Conservation (phyloP, 1,284 basidiomycete genomes). For the Rhodotorula sp. region DNA sequence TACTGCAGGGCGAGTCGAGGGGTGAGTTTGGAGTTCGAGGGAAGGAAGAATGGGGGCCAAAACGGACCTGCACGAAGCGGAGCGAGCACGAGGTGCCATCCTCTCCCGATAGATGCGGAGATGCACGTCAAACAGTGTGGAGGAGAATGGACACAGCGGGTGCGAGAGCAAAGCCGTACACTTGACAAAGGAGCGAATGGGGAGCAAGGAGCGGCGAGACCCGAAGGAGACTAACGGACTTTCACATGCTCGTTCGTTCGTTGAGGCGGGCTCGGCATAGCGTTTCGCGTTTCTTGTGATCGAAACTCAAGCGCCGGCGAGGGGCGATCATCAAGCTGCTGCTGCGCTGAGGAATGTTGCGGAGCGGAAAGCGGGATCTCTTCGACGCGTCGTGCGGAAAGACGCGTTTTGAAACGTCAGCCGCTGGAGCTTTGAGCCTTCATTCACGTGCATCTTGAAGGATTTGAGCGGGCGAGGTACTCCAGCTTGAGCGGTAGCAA, state of each 20-base stretch:
- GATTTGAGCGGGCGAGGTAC: too few relatives aligned
- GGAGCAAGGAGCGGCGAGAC: neutral
- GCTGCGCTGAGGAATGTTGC: neutral
- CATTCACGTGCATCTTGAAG: too few relatives aligned
- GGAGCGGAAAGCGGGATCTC: neutral
- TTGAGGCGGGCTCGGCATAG: neutral
- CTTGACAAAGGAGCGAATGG: neutral
- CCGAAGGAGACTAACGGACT: neutral
- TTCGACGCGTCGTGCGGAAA: neutral
- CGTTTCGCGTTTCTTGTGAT: neutral
- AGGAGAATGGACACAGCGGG: too few relatives aligned
- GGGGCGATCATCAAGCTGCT: neutral
- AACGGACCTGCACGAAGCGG: slow-evolving; percentile 7
- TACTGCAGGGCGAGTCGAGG: neutral
- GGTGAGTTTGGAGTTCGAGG: neutral
- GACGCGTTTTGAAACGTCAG: too few relatives aligned
- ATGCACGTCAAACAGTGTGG: neutral
- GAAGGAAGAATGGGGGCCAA: too few relatives aligned
- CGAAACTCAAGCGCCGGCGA: neutral
- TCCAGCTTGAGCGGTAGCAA: too few relatives aligned
- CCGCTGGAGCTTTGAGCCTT: too few relatives aligned
- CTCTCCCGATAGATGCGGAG: too few relatives aligned
- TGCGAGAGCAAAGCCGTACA: too few relatives aligned
- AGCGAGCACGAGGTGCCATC: neutral
- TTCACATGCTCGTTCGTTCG: too few relatives aligned